Percentiles rank a stretch among this genome's conserved stretches.
These are phyloP conservation scores for Mangifera indica DNA, from an alignment of 345 rosid species.

Conservation along the genomic window DNA sequence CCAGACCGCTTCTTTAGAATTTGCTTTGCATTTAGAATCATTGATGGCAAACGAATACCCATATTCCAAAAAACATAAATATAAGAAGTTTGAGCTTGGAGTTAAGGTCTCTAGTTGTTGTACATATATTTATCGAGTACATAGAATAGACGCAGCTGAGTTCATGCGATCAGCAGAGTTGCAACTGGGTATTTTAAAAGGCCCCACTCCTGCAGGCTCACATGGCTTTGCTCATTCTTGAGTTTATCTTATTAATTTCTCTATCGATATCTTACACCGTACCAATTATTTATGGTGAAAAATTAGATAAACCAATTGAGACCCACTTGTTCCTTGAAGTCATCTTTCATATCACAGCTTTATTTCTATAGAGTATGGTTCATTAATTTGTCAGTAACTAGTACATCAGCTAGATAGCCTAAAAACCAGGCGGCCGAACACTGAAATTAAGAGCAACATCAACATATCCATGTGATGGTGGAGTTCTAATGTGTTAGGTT, in stretches of 20 bases:
- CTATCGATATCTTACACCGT: no score
- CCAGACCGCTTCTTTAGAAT: constrained; percentile 13
- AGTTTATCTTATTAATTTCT: neutral
- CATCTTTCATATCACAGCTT: neutral
- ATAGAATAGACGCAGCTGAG: neutral
- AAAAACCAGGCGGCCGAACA: constrained; percentile 9
- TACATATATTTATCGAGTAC: neutral
- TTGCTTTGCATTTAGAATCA: constrained; percentile 32
- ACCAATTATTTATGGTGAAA: no score
- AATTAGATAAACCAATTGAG: no score
- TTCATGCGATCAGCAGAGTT: neutral
- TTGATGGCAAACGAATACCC: constrained; percentile 33
- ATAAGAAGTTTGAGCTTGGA: neutral
- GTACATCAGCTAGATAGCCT: no score
- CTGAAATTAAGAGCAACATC: neutral
- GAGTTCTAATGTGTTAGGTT: neutral
- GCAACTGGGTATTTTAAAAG: neutral
- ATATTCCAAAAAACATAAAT: neutral
- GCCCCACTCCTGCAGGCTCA: constrained; percentile 9
- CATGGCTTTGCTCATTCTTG: constrained; percentile 14
- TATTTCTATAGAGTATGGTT: no score
- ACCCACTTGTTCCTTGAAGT: neutral
- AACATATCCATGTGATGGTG: constrained; percentile 11
- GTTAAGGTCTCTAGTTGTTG: neutral
- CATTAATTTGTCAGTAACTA: no score